Base-by-base conservation (phyloP, 129 eudicot genomes). In the Lonicera japonica region DNA sequence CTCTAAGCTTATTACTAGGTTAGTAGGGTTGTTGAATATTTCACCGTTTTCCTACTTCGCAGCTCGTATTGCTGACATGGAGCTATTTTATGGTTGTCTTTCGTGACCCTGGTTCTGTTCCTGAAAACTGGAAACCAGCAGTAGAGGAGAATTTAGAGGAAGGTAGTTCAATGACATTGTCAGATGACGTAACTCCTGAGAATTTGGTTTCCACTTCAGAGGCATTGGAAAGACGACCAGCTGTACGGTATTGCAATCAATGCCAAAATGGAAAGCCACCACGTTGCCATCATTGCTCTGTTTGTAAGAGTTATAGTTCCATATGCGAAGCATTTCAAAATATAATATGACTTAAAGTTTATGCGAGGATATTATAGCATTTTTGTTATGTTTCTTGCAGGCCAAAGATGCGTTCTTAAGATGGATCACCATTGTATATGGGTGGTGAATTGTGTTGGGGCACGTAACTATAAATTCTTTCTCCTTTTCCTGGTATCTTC, bases 361-460 rank as follows among this genome's bases (percentile, higher is more conserved):
- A 23, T 25, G 24, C 7, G 39, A 11, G 36, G 21, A 29, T 46
- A 67, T 6, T 24, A 34, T 11, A 69, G 25, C 29, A 22, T 48
- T 58, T 8, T 52, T 24, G 20, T 25, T 58, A 15, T 63, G 4
- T 50, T 60, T 72, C 56, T 43, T 76, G 71, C 78, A 90, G 97
- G 97, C 76, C 81, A 86, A 76, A 82, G 83, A 74, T 90, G 97
- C 62, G 94, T 90, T 54, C 89, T 90, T 69, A 90, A 90, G 80
- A 90, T 90, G 97, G 97, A 86, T 72, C 97, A 90, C 68, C 95
- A 90, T 72, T 90, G 95, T 65, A 82, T 90, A 67, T 90, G 97
- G 97, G 92, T 86, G 53, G 95, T 86, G 63, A 90, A 90, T 62
- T 89, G 97, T 76, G 95, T 86, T 62, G 97, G 97, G 66, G 97